These are phyloP conservation scores for Penicilliopsis zonata DNA, from an alignment of 495 filamentous ascomycete species.

Conservation along the genomic window DNA sequence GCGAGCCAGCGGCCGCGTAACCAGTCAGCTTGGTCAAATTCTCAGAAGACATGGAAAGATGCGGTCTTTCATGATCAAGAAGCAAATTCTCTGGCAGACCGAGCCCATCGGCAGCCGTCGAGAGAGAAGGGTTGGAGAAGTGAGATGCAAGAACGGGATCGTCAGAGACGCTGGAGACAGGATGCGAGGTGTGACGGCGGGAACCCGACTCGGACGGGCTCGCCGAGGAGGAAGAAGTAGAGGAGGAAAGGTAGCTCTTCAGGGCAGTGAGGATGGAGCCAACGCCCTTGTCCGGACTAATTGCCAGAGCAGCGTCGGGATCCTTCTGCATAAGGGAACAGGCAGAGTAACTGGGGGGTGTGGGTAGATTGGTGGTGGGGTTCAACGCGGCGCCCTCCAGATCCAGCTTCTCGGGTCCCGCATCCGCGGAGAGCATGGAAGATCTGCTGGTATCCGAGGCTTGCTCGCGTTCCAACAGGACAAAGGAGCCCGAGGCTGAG, in stretches of 20 bases:
- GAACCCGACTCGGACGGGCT: slow-evolving; percentile 26
- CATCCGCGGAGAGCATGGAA: slow-evolving; percentile 7
- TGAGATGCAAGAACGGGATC: slow-evolving; percentile 58
- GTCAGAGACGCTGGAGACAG: slow-evolving; percentile 55
- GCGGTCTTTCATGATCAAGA: slow-evolving; percentile 38
- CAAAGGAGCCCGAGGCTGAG: slow-evolving; percentile 26
- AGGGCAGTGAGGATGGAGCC: slow-evolving; percentile 28
- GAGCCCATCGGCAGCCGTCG: slow-evolving; percentile 41
- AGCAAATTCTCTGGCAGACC: slow-evolving; percentile 41
- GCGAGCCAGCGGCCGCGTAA: slow-evolving; percentile 45
- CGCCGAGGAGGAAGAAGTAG: slow-evolving; percentile 10
- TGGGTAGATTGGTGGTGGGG: slow-evolving; percentile 22
- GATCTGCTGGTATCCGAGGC: slow-evolving; percentile 15
- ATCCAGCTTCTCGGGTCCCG: slow-evolving; percentile 7
- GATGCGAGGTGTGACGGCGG: slow-evolving; percentile 42
- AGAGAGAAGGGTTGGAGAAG: slow-evolving; percentile 61
- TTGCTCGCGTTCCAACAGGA: slow-evolving; percentile 29
- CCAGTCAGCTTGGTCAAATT: slow-evolving; percentile 82
- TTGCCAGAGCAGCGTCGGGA: slow-evolving; percentile 23
- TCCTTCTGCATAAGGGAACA: slow-evolving; percentile 33
- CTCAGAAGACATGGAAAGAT: slow-evolving; percentile 45
- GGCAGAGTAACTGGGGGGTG: slow-evolving; percentile 28
- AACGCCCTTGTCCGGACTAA: slow-evolving; percentile 21
- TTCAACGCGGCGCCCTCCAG: slow-evolving; percentile 13
- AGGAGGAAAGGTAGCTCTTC: slow-evolving; percentile 30